Evolutionary conservation across 176 grass and related monocot species (phyloP).

Genomic region (Cenchrus americanus): DNA sequence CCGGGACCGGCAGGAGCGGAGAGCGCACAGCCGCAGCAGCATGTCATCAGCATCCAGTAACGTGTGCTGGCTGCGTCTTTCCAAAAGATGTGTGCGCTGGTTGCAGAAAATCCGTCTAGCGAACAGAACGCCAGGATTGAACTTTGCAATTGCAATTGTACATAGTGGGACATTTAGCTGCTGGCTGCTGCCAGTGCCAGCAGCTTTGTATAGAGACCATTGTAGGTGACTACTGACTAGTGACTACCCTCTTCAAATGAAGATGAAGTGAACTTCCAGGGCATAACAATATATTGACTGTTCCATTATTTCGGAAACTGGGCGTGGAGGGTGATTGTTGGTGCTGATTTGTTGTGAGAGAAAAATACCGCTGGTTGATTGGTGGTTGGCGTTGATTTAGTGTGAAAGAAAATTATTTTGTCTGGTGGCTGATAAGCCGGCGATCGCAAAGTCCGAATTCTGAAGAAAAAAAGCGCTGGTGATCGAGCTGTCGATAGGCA

Average conservation of each 20-base stretch:
- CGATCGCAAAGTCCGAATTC: no score
- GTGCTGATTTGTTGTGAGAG: no score
- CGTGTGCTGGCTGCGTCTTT: no score
- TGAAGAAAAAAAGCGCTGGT: neutral
- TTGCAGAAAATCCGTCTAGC: neutral
- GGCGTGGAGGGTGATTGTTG: no score
- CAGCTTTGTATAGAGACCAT: neutral
- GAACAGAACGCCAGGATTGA: neutral
- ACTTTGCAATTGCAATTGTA: neutral
- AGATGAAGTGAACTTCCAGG: slow-evolving; percentile 15
- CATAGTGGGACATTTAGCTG: neutral
- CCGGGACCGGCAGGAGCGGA: slow-evolving; percentile 3
- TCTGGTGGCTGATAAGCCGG: no score
- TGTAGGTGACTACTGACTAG: slow-evolving; percentile 15
- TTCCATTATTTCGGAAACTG: no score
- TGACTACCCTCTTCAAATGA: slow-evolving; percentile 20
- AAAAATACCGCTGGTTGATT: no score
- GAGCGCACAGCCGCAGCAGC: slow-evolving; percentile 26
- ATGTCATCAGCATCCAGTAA: slow-evolving; percentile 46
- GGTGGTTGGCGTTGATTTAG: no score
- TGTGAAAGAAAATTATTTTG: no score
- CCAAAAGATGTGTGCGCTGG: neutral
- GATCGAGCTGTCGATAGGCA: neutral
- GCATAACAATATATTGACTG: neutral
- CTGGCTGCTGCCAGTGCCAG: neutral